Evolutionary conservation across 2,329 filamentous ascomycete species (phyloP), one percentile per base, ranked within the genome.

Genomic region (Aspergillus pseudoviridinutans): DNA sequence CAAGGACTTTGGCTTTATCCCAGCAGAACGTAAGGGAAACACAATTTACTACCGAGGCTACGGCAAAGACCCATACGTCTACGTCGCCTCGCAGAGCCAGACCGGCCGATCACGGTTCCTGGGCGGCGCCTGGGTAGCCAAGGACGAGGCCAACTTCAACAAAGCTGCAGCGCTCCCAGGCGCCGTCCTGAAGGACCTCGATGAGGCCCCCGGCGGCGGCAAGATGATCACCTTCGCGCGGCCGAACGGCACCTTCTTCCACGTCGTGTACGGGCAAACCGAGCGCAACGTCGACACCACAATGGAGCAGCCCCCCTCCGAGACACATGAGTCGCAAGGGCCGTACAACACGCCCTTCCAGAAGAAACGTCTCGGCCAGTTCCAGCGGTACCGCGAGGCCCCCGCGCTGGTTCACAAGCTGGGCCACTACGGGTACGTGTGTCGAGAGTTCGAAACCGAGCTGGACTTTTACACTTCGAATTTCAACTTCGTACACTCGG

Each of bases 1-100:
- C 1, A 41, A 53, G 0, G 72, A 73, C 51, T 74, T 74, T 54
- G 71, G 73, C 9, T 65, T 74, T 6, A 54, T 64, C 1, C 61
- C 68, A 50, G 68, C 60, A 7, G 52, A 63, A 41, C 61, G 61
- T 0, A 57, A 56, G 2, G 76, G 74, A 28, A 72, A 79, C 49
- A 78, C 73, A 56, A 80, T 82, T 32, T 88, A 83, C 74, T 86
- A 81, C 69, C 80, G 83, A 44, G 85, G 85, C 20, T 87, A 86
- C 65, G 84, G 85, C 14, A 73, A 72, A 6, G 84, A 87, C 62
- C 83, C 84, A 12, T 87, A 84, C 67, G 74, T 86, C 2, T 77
- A 87, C 49, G 84, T 82, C 61, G 79, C 83, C 81, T 81, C 64
- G 75, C 82, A 50, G 76, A 78, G 58, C 74, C 75, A 51, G 78